Base-by-base conservation (phyloP, 73 alveolate species). In the Paramecium sexaurelia region DNA sequence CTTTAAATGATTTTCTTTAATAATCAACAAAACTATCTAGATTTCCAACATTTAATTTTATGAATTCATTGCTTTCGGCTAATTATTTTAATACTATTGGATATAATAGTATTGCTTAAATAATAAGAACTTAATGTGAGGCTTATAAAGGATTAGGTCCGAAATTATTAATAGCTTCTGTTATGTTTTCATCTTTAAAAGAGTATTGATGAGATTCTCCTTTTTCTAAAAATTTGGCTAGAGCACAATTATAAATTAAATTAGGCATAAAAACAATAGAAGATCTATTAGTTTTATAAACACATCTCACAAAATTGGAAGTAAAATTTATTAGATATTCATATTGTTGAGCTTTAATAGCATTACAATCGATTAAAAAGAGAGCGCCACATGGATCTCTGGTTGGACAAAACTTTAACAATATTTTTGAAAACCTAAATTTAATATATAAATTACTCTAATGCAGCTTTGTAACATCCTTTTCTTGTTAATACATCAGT, bases 381-480 rank as follows among this genome's bases (percentile, higher is more conserved):
- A 71, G 43, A 11, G 86, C 86, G 13, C 86, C 86, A 13, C 57
- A 35, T n/a, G 86, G 86, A 71, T 71, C 86, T 71, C 33, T 35
- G 13, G 86, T 71, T 71, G 86, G 86, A 71, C 55, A 35, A 15
- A 71, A 71, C 17, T 71, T 71, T 15, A 71, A 15, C 19, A 71
- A 37, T 2, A 71, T 37, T 40, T 71, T 71, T 27, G 86, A 71
- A 71, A 32, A 71, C 36, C 86, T 71, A 0, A 17, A 71, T 32
- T 10, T 33, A 7, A 33, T 27, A 19, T 71, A 15, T 35, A 35
- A 11, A 35, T 35, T 71, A 71, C 86, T 71, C 86, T 71, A 71
- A 71, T 13, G 86, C 86, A 11, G 86, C 86, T 36, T 71, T 71
- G 19, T 71, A 71, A 71, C 86, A 71, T 33, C 86, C 86, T 71